These are phyloP conservation scores for Lactifluus hygrophoroides DNA, from an alignment of 768 basidiomycete species.

Conservation along the genomic window DNA sequence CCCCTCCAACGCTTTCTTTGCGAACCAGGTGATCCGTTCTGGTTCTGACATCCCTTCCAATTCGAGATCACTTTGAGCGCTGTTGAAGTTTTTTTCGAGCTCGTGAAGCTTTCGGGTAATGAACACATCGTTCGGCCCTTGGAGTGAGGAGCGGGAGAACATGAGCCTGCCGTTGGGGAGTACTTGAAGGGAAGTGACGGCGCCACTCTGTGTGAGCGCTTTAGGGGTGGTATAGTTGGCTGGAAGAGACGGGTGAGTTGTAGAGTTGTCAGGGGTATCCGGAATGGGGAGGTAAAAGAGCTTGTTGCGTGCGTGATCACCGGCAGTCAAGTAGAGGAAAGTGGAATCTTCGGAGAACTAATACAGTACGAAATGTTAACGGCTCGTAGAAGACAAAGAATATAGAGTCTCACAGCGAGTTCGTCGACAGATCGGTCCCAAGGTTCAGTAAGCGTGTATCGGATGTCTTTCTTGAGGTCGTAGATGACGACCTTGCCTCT, in stretches of 20 bases:
- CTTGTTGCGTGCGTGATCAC: slow-evolving; percentile 71
- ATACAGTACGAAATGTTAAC: background rate
- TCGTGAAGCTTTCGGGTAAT: slow-evolving; percentile 43
- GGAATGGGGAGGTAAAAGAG: slow-evolving; percentile 64
- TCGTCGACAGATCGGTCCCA: slow-evolving; percentile 80
- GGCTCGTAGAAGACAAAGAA: background rate
- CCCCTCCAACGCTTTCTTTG: slow-evolving; percentile 42
- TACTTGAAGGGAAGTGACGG: slow-evolving; percentile 53
- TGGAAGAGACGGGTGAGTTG: slow-evolving; percentile 39
- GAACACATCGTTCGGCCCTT: slow-evolving; percentile 73
- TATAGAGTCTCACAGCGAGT: slow-evolving; percentile 39
- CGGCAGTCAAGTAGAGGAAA: slow-evolving; percentile 64
- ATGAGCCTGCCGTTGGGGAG: slow-evolving; percentile 55
- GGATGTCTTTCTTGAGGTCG: slow-evolving; percentile 57
- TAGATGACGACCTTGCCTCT: slow-evolving; percentile 75
- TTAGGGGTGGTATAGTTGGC: slow-evolving; percentile 44
- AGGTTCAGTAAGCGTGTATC: slow-evolving; percentile 63
- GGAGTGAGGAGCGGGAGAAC: slow-evolving; percentile 66
- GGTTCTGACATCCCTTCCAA: slow-evolving; percentile 36
- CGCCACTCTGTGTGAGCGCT: slow-evolving; percentile 48
- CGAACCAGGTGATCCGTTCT: slow-evolving; percentile 60
- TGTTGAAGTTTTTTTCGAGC: slow-evolving; percentile 28
- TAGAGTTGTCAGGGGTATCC: slow-evolving; percentile 46
- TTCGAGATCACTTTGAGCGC: slow-evolving; percentile 21
- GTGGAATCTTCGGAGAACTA: slow-evolving; percentile 71